Percentiles rank a stretch among this genome's conserved stretches.
Conservation (phyloP, 257 asterid species). For the Nicotiana tabacum region DNA sequence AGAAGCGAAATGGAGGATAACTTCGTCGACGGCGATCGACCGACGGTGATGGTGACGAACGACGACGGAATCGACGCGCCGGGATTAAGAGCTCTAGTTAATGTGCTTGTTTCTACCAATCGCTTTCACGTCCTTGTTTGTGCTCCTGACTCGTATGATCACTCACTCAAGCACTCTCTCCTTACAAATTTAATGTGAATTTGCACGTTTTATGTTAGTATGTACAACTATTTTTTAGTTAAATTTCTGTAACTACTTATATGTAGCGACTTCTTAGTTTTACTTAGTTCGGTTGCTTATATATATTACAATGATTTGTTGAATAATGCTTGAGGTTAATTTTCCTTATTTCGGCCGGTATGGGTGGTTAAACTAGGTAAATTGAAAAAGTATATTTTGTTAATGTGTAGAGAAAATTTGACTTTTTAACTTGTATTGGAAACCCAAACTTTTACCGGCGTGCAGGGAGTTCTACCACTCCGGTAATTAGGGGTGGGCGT, state of each 20-base stretch:
- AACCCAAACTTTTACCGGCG: neutral
- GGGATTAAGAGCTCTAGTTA: constrained; percentile 68
- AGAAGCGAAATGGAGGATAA: constrained; percentile 26
- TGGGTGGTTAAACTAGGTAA: neutral
- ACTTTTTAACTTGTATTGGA: neutral
- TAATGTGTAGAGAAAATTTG: neutral
- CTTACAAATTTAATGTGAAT: too few relatives aligned
- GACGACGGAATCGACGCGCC: constrained; percentile 94
- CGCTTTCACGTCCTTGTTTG: constrained; percentile 76
- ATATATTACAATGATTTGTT: neutral
- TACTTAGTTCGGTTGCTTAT: neutral
- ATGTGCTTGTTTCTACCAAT: constrained; percentile 56
- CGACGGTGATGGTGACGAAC: constrained; percentile 82
- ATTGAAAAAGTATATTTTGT: neutral
- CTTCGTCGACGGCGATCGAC: constrained; percentile 34
- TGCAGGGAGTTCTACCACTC: neutral
- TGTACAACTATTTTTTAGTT: too few relatives aligned
- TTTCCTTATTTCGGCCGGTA: neutral
- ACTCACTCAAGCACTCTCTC: neutral
- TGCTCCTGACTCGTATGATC: constrained; percentile 76
- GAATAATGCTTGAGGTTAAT: neutral
- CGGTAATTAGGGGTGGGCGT: too few relatives aligned
- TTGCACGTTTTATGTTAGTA: too few relatives aligned
- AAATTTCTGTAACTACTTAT: neutral
- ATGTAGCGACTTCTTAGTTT: neutral